Percentiles rank a stretch among this genome's conserved stretches.
Evolutionary conservation across 352 stramenopile species (phyloP).

Genomic region (Globisporangium paroecandrum): DNA sequence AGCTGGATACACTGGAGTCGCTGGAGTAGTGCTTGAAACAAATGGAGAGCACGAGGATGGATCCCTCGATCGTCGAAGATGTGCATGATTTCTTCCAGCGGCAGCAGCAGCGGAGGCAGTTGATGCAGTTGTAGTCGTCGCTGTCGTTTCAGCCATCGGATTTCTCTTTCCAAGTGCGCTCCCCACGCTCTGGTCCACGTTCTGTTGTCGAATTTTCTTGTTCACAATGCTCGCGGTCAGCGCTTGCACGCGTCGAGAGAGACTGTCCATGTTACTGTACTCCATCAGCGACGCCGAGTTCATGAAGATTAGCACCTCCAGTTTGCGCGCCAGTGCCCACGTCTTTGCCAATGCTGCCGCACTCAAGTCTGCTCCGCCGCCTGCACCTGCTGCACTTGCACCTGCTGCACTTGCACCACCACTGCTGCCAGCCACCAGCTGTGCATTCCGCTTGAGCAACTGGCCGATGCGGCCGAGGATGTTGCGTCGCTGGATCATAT

Average conservation of each 20-base stretch:
- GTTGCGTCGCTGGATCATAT: constrained; percentile 59
- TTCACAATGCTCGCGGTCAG: constrained; percentile 80
- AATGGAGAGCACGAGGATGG: not conserved
- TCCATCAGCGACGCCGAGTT: constrained; percentile 79
- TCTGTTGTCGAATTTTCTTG: constrained; percentile 75
- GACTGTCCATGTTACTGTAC: constrained; percentile 77
- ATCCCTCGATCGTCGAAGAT: constrained; percentile 1
- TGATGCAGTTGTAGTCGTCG: not conserved
- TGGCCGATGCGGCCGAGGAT: constrained; percentile 68
- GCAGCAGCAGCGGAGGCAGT: not conserved
- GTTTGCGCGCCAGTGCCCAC: constrained; percentile 73
- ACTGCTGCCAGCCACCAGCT: constrained; percentile 22
- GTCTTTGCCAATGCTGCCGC: constrained; percentile 38
- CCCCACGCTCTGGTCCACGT: constrained; percentile 7
- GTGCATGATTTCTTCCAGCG: not conserved
- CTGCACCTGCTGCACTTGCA: not conserved
- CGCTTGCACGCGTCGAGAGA: constrained; percentile 73
- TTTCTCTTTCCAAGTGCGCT: not conserved
- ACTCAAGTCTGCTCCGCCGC: not conserved
- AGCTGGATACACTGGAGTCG: not conserved
- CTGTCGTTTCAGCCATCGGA: not conserved
- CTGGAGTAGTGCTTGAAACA: not conserved
- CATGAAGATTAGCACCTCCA: constrained; percentile 82
- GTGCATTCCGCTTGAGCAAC: constrained; percentile 57
- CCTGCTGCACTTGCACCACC: not conserved